Conservation (phyloP, 1,139 yeast species). For the Diutina rugosa region DNA sequence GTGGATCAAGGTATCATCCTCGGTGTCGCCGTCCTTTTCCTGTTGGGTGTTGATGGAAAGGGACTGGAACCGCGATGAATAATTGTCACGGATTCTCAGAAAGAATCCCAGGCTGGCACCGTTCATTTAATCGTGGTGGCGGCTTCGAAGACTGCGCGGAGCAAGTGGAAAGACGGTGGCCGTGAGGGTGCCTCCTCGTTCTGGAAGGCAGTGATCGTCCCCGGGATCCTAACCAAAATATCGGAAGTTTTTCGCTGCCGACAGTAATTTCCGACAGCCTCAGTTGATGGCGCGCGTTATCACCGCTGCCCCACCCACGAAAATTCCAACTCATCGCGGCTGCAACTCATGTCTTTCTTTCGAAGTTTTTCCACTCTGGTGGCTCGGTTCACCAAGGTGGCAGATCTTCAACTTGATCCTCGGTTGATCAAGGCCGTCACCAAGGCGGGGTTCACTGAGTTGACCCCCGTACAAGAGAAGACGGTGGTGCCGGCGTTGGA, state of each 20-base stretch:
- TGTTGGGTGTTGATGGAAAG: conserved; percentile 5
- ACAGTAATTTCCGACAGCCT: neutral
- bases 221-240: neutral
- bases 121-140: neutral
- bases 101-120: conserved; percentile 10
- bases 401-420: neutral
- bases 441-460: conserved; percentile 28
- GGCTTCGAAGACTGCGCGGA: neutral
- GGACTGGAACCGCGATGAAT: conserved; percentile 18
- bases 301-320: neutral
- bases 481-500: conserved; percentile 56
- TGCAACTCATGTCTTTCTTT: neutral
- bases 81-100: conserved; percentile 24
- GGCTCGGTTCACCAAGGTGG: neutral
- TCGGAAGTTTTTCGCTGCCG: neutral
- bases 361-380: neutral
- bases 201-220: neutral
- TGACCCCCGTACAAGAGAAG: conserved; percentile 73
- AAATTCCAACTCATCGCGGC: neutral
- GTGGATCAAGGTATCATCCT: conserved; percentile 30
- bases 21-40: conserved; percentile 28
- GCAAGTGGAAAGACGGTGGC: neutral
- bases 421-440: conserved; percentile 16
- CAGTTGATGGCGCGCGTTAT: neutral
- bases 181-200: neutral